Evolutionary conservation across 2,329 filamentous ascomycete genomes (phyloP), one percentile per base, ranked within the genome.

Genomic region (Xenoacremonium recifei): DNA sequence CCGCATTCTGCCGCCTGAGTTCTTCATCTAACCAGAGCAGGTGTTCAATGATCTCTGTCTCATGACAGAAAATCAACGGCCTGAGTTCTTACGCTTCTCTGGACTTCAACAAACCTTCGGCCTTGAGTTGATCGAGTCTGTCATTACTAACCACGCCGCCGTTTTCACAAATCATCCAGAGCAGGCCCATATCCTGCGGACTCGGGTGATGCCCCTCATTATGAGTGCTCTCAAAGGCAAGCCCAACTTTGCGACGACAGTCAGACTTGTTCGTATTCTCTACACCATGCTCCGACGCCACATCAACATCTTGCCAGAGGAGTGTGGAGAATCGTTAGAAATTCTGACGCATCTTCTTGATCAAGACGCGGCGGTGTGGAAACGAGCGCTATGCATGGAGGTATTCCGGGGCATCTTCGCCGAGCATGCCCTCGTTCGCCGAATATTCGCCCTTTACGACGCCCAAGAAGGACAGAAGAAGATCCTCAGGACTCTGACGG

Each of bases 41-140:
- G 79, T 96, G 20, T 88, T 99, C 61, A 86, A 90, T 57, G 93
- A 99, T 59, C 76, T 99, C 6, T 96, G 90, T 54, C 77, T 95
- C 35, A 73, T 96, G 54, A 88, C 90, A 0, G 89, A 96, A 62
- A 87, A 87, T 23, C 86, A 93, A 55, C 83, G 84, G 30, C 84
- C 91, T 4, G 82, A 89, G 50, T 96, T 91, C 57, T 75, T 99
- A 29, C 82, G 83, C 21, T 87, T 93, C 55, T 83, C 87, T 11
- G 80, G 81, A 4, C 75, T 97, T 9, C 83, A 89, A 0, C 83
- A 89, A 54, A 85, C 87, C 1, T 93, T 95, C 54, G 88, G 90
- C 5, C 70, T 99, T 2, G 93, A 99, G 61, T 76, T 97, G 40
- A 89, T 99, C 54, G 91, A 96, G 66, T 92, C 89, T 1, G 83